phyloP scores from a whole-genome alignment of 371 early-diverging fungal species.

The Basidiobolus meristosporus region DNA sequence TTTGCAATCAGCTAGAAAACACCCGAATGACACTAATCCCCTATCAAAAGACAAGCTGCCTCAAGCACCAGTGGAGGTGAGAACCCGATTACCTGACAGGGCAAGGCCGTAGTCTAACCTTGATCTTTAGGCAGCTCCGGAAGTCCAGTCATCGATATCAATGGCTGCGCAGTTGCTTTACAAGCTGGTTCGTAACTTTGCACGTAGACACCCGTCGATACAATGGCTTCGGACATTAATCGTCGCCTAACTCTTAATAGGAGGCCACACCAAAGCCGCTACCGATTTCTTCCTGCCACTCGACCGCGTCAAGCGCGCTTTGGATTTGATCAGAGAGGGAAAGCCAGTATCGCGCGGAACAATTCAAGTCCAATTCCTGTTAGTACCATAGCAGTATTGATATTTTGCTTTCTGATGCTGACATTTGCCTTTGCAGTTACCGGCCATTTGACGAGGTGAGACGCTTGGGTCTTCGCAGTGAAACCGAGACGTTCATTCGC shows the following conservation, averaged over 20 bases:
- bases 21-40: not conserved
- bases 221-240: too few relatives aligned
- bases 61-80: conserved; percentile 47
- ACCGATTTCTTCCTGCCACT: conserved; percentile 88
- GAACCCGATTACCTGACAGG: not conserved
- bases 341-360: conserved; percentile 69
- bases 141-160: conserved; percentile 79
- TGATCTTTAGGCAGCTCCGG: conserved; percentile 30
- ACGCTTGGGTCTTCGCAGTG: conserved; percentile 38
- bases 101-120: not conserved
- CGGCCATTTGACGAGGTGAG: conserved; percentile 57
- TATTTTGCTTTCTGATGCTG: not conserved
- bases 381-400: conserved; percentile 6
- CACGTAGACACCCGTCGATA: not conserved
- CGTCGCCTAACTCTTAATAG: conserved; percentile 1
- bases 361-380: conserved; percentile 66
- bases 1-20: not conserved
- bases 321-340: conserved; percentile 45
- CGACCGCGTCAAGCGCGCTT: conserved; percentile 59
- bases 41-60: conserved; percentile 37
- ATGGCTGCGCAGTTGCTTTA: conserved; percentile 82
- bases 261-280: conserved; percentile 55
- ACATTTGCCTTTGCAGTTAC: conserved; percentile 10
- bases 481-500: conserved; percentile 55
- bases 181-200: conserved; percentile 43